phyloP scores from a whole-genome alignment of 2,329 filamentous ascomycete genomes.

The Cladosporium velox region DNA sequence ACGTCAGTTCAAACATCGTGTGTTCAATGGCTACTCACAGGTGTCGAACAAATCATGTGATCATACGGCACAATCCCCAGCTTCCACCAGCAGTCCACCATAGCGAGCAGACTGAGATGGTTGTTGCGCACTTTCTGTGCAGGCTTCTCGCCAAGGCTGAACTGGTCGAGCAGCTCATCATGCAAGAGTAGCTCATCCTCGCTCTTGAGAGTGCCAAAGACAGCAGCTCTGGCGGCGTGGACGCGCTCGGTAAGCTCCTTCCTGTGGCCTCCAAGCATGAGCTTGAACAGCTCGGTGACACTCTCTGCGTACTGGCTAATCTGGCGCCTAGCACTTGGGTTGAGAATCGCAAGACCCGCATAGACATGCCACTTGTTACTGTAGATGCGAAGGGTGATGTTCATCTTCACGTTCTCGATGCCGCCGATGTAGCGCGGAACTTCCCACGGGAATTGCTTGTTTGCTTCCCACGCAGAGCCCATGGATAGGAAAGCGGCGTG shows the following conservation, averaged over 20 bases:
- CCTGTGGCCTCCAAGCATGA: slow-evolving; percentile 86
- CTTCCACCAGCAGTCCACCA: slow-evolving; percentile 98
- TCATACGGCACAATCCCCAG: slow-evolving; percentile 94
- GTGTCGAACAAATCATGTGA: slow-evolving; percentile 99
- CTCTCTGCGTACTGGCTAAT: slow-evolving; percentile 91
- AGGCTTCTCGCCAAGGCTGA: slow-evolving; percentile 73
- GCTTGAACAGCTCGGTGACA: slow-evolving; percentile 91
- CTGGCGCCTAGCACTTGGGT: slow-evolving; percentile 87
- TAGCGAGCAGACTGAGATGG: slow-evolving; percentile 87
- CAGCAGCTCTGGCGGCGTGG: slow-evolving; percentile 73
- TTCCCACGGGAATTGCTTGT: slow-evolving; percentile 96
- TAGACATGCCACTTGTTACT: slow-evolving; percentile 99
- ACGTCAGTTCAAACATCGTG: neutral
- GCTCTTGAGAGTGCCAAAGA: slow-evolving; percentile 56
- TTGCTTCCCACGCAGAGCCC: slow-evolving; percentile 96
- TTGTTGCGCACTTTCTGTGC: slow-evolving; percentile 79
- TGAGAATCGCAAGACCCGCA: slow-evolving; percentile 93
- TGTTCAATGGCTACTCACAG: slow-evolving; percentile 51
- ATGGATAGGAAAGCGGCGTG: slow-evolving; percentile 95
- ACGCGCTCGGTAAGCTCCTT: slow-evolving; percentile 74
- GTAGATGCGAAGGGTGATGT: slow-evolving; percentile 95
- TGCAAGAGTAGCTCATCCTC: slow-evolving; percentile 68
- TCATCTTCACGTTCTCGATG: slow-evolving; percentile 99
- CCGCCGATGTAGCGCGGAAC: slow-evolving; percentile 92
- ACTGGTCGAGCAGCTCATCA: slow-evolving; percentile 83